These are phyloP conservation scores for Casuarina glauca DNA, from an alignment of 306 rosid genomes.

Conservation along the genomic window DNA sequence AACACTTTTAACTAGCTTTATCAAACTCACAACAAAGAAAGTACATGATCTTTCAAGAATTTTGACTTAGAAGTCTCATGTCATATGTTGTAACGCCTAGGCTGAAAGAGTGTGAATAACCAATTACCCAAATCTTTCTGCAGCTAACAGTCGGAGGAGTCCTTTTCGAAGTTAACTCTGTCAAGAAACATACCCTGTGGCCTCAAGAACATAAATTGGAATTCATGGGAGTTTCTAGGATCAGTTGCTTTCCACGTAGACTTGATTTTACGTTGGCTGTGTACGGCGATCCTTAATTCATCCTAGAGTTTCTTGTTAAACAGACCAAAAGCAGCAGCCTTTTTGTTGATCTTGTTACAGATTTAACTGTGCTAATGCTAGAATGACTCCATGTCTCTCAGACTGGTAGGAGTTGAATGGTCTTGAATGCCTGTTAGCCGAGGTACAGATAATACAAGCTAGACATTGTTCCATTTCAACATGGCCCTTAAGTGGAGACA, in stretches of 20 bases:
- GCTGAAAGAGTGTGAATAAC: too few relatives aligned
- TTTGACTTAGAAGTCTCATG: too few relatives aligned
- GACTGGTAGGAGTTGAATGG: not conserved
- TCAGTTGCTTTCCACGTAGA: not conserved
- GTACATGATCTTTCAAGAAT: too few relatives aligned
- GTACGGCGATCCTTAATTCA: not conserved
- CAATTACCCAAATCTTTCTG: too few relatives aligned
- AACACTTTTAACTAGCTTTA: too few relatives aligned
- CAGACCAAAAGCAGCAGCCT: too few relatives aligned
- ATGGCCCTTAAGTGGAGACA: constrained; percentile 49
- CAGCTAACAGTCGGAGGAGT: too few relatives aligned
- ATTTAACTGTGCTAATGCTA: too few relatives aligned
- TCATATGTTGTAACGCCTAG: too few relatives aligned
- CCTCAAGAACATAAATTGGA: not conserved
- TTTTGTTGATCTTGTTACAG: not conserved
- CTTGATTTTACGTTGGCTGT: not conserved
- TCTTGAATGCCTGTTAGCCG: constrained; percentile 2
- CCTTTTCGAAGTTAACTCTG: too few relatives aligned
- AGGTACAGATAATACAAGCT: constrained; percentile 16
- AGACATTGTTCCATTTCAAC: not conserved
- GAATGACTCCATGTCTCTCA: not conserved
- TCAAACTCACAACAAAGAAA: too few relatives aligned
- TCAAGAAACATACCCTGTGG: too few relatives aligned
- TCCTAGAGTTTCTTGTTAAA: not conserved
- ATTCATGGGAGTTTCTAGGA: not conserved